A percentile compares a stretch with the other conserved stretches of the same genome.
These are phyloP conservation scores for Penicillium italicum DNA, from an alignment of 2,329 filamentous ascomycete species.

Conservation along the genomic window DNA sequence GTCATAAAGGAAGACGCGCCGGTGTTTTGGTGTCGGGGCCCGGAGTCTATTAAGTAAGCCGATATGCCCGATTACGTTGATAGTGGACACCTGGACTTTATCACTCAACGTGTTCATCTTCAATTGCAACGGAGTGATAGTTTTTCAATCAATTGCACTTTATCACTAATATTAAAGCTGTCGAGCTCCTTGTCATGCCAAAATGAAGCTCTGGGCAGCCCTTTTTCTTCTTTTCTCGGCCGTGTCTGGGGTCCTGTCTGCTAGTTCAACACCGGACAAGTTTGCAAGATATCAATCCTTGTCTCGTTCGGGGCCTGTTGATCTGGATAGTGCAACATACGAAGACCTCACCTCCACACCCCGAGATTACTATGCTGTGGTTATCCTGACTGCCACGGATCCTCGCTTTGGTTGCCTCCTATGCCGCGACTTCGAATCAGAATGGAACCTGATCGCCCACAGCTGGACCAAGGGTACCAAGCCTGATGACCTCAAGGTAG, in stretches of 20 bases:
- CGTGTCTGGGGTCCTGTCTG: conserved; percentile 28
- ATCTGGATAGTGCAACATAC: conserved; percentile 74
- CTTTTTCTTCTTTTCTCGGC: conserved; percentile 41
- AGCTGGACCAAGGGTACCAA: conserved; percentile 87
- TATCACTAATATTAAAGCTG: not conserved
- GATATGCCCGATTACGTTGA: conserved; percentile 3
- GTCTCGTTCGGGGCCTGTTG: conserved; percentile 65
- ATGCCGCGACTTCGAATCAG: conserved; percentile 87
- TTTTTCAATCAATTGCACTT: not conserved
- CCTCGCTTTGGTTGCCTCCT: conserved; percentile 77
- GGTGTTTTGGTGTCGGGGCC: conserved; percentile 2
- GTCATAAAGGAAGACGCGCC: conserved; percentile 2
- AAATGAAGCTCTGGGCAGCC: conserved; percentile 34
- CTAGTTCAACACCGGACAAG: conserved; percentile 61
- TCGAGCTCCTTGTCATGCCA: conserved; percentile 19
- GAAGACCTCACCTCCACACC: conserved; percentile 69
- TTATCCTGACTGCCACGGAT: conserved; percentile 85
- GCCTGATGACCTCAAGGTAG: conserved; percentile 48
- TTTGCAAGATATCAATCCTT: conserved; percentile 70
- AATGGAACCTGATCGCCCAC: conserved; percentile 82
- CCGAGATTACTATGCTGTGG: conserved; percentile 76
- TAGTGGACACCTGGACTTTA: conserved; percentile 12
- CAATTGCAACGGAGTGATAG: conserved; percentile 6
- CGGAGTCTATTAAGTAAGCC: conserved; percentile 5
- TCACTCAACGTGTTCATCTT: conserved; percentile 3